Percentiles rank a stretch among this genome's conserved stretches.
phyloP scores from a whole-genome alignment of 2,329 filamentous ascomycete genomes.

The Xylaria sp. region DNA sequence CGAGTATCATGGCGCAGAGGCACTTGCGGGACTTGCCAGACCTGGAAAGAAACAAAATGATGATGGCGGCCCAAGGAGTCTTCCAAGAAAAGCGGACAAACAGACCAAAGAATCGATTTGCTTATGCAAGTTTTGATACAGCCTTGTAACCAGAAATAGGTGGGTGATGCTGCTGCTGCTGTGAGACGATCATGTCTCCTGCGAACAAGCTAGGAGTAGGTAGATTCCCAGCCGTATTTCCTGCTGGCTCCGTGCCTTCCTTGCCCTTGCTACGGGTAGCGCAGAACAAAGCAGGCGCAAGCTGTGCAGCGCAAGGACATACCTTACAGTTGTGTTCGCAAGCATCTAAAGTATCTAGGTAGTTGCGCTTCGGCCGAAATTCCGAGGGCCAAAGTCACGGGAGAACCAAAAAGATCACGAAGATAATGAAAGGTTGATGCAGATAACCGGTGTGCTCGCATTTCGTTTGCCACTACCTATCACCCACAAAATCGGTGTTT shows the following conservation, averaged over 20 bases:
- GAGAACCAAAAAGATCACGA: neutral
- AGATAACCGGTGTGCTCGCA: constrained; percentile 33
- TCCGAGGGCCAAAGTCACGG: neutral
- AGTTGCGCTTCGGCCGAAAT: neutral
- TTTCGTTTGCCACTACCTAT: constrained; percentile 30
- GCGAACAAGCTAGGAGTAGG: neutral
- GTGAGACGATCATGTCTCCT: neutral
- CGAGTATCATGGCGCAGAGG: constrained; percentile 35
- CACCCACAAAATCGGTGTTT: constrained; percentile 35
- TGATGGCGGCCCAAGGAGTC: constrained; percentile 29
- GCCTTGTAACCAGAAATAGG: constrained; percentile 20
- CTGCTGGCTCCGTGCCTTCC: constrained; percentile 16
- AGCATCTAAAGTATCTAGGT: neutral
- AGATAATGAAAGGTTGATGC: constrained; percentile 5
- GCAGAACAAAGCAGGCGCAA: constrained; percentile 11
- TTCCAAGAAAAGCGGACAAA: constrained; percentile 25
- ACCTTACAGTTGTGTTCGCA: neutral
- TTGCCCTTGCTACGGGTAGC: neutral
- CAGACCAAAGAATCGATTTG: constrained; percentile 18
- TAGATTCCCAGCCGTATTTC: neutral
- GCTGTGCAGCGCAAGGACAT: neutral
- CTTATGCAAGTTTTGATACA: constrained; percentile 11
- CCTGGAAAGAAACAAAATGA: constrained; percentile 27
- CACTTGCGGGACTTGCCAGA: constrained; percentile 32
- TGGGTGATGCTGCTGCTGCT: neutral